A percentile compares a stretch with the other conserved stretches of the same genome.
phyloP scores from a whole-genome alignment of 805 yeast genomes.

The Lipomyces starkeyi region DNA sequence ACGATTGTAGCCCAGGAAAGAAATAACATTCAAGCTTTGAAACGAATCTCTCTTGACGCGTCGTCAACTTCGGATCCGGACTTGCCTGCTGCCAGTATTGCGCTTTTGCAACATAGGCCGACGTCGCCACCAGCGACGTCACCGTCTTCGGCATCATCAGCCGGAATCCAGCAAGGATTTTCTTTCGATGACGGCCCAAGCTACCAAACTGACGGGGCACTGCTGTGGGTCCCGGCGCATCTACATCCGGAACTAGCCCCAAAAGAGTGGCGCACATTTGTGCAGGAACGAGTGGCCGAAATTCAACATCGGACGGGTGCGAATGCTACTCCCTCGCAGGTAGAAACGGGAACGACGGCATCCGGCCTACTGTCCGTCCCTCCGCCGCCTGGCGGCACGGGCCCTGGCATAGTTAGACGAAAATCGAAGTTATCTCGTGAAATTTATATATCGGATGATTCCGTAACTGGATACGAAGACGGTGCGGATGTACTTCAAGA shows the following conservation, averaged over 20 bases:
- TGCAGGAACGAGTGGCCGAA: slow-evolving; percentile 49
- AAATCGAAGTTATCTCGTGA: slow-evolving; percentile 33
- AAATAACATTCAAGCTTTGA: slow-evolving; percentile 49
- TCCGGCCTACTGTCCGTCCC: background rate
- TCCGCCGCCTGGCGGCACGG: background rate
- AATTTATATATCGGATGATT: slow-evolving; percentile 20
- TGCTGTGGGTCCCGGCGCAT: slow-evolving; percentile 95
- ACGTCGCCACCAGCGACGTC: slow-evolving; percentile 20
- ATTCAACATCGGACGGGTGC: slow-evolving; percentile 35
- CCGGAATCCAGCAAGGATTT: slow-evolving; percentile 16
- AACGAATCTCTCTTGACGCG: slow-evolving; percentile 50
- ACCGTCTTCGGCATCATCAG: slow-evolving; percentile 11
- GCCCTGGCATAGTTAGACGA: slow-evolving; percentile 17
- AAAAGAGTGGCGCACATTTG: slow-evolving; percentile 62
- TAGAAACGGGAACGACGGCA: background rate
- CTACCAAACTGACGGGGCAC: slow-evolving; percentile 41
- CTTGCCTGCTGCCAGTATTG: slow-evolving; percentile 41
- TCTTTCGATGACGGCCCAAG: slow-evolving; percentile 17
- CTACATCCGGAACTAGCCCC: slow-evolving; percentile 96
- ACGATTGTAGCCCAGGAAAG: slow-evolving; percentile 52
- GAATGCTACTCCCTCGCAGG: background rate
- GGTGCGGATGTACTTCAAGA: slow-evolving; percentile 31
- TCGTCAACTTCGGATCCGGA: slow-evolving; percentile 50
- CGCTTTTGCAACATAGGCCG: slow-evolving; percentile 6
- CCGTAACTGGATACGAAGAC: slow-evolving; percentile 24